A percentile compares a stretch with the other conserved stretches of the same genome.
These are phyloP conservation scores for Erysimum cheiranthoides DNA, from an alignment of 345 rosid genomes.

Conservation along the genomic window DNA sequence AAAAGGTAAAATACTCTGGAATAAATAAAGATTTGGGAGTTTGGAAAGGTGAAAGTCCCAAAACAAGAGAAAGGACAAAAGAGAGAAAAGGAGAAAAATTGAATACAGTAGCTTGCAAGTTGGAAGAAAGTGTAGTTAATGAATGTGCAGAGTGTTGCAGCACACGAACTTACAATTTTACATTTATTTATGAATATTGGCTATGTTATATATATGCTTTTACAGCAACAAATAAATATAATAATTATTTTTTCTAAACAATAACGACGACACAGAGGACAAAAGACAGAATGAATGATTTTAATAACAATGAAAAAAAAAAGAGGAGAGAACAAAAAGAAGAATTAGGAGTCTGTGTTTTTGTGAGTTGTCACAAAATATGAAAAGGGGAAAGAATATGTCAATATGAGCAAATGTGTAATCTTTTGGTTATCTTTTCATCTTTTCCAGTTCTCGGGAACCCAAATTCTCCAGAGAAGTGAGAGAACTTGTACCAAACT, in stretches of 20 bases:
- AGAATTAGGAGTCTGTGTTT: slow-evolving; percentile 29
- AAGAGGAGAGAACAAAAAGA: slow-evolving; percentile 24
- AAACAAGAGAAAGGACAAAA: slow-evolving; percentile 43
- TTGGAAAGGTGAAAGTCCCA: slow-evolving; percentile 41
- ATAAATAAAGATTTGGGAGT: slow-evolving; percentile 34
- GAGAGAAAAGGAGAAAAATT: slow-evolving; percentile 12
- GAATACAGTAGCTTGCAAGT: slow-evolving; percentile 30
- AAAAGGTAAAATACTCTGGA: slow-evolving; percentile 15
- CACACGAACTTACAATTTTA: slow-evolving; percentile 13
- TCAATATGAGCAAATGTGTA: slow-evolving; percentile 26
- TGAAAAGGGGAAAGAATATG: slow-evolving; percentile 33
- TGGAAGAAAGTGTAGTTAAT: slow-evolving; percentile 47
- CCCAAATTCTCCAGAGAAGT: slow-evolving; percentile 30
- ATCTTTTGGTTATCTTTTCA: slow-evolving; percentile 27
- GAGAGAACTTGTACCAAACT: slow-evolving; percentile 38
- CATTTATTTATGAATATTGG: not conserved
- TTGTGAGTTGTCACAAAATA: slow-evolving; percentile 41
- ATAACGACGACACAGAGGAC: slow-evolving; percentile 30
- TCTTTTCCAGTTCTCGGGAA: slow-evolving; percentile 41
- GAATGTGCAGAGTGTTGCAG: slow-evolving; percentile 44
- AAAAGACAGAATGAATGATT: slow-evolving; percentile 12
- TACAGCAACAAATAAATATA: not conserved
- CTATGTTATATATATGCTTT: too few species aligned
- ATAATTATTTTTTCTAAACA: not conserved
- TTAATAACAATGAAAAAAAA: not conserved